Base-by-base conservation (phyloP, 768 basidiomycete species). In the Xerocomus potaroensis region DNA sequence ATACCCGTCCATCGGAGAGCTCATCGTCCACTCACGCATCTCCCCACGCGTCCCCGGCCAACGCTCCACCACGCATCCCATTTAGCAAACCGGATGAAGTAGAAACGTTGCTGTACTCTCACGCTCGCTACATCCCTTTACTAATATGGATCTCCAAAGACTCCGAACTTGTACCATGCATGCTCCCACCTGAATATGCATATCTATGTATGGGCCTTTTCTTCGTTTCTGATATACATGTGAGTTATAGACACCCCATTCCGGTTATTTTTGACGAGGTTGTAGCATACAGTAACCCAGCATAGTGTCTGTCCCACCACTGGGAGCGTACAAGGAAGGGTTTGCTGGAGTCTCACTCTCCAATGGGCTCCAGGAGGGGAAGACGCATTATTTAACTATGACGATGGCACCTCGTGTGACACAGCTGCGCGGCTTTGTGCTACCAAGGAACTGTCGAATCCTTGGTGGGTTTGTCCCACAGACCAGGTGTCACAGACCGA, bases 311-410 rank as follows among this genome's bases (percentile, higher is more conserved):
- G 39, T 39, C 48, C 54, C 8, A 10, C 10, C 27, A 19, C 49
- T 2, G 43, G 42, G 12, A 19, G 48, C 7, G 23, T 56, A 2
- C 34, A 56, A 35, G 74, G 74, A 7, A 59, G 48, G 19, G 69
- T 78, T 5, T 49, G 69, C 38, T 81, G 79, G 79, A 55, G 53
- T 34, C 64, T 79, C 33, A 64, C 60, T n/a, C 65, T 77, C 22
- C 56, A 67, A 40, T 81, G 79, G 79, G 67, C 66, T 10, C 61
- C 71, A 5, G 78, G 77, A 19, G 78, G 77, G 3, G 77, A 80
- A 58, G 68, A 72, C 19, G 51, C 52, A 26, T 52, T 64, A 27
- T 58, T 62, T 45, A n/a, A 36, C 16, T 15, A 37, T 18, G 32
- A 46, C 11, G 14, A 29, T 9, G 15, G 33, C 26, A 27, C 15